Conservation (phyloP, 805 yeast genomes). For the Monosporozyma servazzii region DNA sequence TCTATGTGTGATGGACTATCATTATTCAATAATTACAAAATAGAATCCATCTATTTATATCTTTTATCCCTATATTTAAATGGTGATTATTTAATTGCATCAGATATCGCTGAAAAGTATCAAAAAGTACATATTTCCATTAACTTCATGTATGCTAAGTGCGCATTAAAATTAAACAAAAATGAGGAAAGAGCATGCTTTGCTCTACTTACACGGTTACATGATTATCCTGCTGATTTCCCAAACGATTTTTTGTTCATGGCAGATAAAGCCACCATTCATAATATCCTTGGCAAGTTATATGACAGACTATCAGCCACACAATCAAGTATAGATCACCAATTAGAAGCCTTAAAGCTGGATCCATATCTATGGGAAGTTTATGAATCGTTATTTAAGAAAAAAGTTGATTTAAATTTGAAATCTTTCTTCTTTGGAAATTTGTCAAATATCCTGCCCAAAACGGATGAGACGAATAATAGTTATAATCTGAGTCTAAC, state of each 20-base stretch:
- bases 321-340: slow-evolving; percentile 56
- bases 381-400: slow-evolving; percentile 58
- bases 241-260: slow-evolving; percentile 23
- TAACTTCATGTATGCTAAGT: slow-evolving; percentile 60
- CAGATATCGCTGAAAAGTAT: slow-evolving; percentile 31
- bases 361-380: slow-evolving; percentile 88
- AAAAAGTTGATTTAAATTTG: slow-evolving; percentile 58
- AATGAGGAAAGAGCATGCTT: slow-evolving; percentile 13
- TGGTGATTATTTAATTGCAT: slow-evolving; percentile 54
- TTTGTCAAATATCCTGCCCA: neutral
- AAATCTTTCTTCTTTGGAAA: slow-evolving; percentile 11
- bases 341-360: slow-evolving; percentile 55
- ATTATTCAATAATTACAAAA: slow-evolving; percentile 25
- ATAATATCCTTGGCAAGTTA: slow-evolving; percentile 61
- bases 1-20: slow-evolving; percentile 37
- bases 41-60: slow-evolving; percentile 59
- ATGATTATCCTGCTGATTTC: slow-evolving; percentile 3
- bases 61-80: slow-evolving; percentile 57
- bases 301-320: slow-evolving; percentile 49
- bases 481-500: too few species aligned
- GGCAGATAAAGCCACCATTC: slow-evolving; percentile 68
- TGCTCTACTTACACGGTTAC: slow-evolving; percentile 5
- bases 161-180: slow-evolving; percentile 31
- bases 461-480: neutral
- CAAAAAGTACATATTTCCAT: slow-evolving; percentile 60